Evolutionary conservation across 108 stramenopile genomes (phyloP).

Genomic region (Cyclotella cryptica): DNA sequence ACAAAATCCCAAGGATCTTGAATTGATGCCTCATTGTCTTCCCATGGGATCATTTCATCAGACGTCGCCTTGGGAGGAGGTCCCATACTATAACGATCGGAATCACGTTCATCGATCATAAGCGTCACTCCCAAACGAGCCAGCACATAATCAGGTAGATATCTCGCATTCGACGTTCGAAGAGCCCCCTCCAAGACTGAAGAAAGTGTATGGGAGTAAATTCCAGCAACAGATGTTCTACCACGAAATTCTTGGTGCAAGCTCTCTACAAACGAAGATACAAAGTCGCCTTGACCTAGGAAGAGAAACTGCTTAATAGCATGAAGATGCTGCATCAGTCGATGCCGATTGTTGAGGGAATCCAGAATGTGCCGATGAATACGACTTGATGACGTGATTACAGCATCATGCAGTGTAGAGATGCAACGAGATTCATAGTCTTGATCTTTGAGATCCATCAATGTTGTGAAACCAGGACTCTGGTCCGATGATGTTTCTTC

Average conservation of each 20-base stretch:
- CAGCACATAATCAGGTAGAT: slow-evolving; percentile 74
- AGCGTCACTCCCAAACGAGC: slow-evolving; percentile 81
- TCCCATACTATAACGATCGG: slow-evolving; percentile 58
- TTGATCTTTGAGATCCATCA: slow-evolving; percentile 31
- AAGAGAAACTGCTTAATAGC: slow-evolving; percentile 95
- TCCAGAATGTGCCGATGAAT: slow-evolving; percentile 82
- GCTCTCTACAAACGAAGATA: slow-evolving; percentile 89
- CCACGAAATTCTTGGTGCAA: slow-evolving; percentile 72
- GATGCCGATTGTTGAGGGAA: slow-evolving; percentile 73
- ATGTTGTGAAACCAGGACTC: slow-evolving; percentile 26
- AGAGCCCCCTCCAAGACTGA: slow-evolving; percentile 85
- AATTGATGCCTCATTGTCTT: slow-evolving; percentile 58
- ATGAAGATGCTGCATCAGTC: slow-evolving; percentile 86
- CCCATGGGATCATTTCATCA: slow-evolving; percentile 57
- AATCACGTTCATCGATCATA: slow-evolving; percentile 55
- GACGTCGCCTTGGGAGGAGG: slow-evolving; percentile 27
- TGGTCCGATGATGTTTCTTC: slow-evolving; percentile 21
- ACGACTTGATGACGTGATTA: slow-evolving; percentile 57
- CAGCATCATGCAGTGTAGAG: slow-evolving; percentile 55
- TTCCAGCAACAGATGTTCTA: slow-evolving; percentile 54
- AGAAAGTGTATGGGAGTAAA: slow-evolving; percentile 84
- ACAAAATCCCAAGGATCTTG: slow-evolving; percentile 93
- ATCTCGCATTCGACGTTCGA: slow-evolving; percentile 87
- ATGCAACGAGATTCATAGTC: slow-evolving; percentile 42
- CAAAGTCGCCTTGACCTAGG: slow-evolving; percentile 97